Base-by-base conservation (phyloP, 1,139 yeast genomes). In the Kodamaea arcana region DNA sequence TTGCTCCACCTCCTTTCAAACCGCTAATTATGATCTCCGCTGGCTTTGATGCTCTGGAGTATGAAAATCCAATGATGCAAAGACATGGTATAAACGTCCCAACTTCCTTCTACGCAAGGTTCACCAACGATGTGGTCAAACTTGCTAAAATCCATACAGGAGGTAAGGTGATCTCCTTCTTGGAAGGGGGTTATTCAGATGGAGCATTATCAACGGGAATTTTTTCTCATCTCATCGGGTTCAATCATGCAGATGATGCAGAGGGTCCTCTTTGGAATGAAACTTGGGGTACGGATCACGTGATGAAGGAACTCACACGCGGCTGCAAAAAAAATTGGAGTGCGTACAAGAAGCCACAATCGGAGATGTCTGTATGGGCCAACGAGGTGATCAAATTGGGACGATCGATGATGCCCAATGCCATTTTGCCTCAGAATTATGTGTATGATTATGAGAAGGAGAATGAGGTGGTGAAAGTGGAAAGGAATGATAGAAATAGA, bases 161-260 rank as follows among this genome's bases (percentile, higher is more conserved):
- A 15, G 85, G 90, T 9, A 79, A 78, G 45, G 65, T 85, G 0
- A 49, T 85, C 1, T 83, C 95, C 3, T 60, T 86, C 28, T 61
- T 86, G 44, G 95, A 86, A 58, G 95, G 95, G 14, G 95, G 95
- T 0, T 86, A 86, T 52, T 81, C 94, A 1, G 92, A 86, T 49
- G 85, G 85, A 2, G 95, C 95, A 0, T 65, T 86, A 21, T 60
- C 83, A 2, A 83, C 94, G 0, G 95, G 95, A 9, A 78, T 83
- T 0, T 83, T 83, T 52, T 77, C 94, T 6, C 94, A 85, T 54
- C 58, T 84, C 40, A 77, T 82, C 25, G 94, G 94, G 1, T 54
- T 82, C 35, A 46, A 48, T 15, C 74, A 71, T 31, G 68, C 62
- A 21, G 69, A 65, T 30, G 74, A 71, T 30, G 65, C 61, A 24